Evolutionary conservation across 306 rosid genomes (phyloP).

Genomic region (Cucumis hystrix): DNA sequence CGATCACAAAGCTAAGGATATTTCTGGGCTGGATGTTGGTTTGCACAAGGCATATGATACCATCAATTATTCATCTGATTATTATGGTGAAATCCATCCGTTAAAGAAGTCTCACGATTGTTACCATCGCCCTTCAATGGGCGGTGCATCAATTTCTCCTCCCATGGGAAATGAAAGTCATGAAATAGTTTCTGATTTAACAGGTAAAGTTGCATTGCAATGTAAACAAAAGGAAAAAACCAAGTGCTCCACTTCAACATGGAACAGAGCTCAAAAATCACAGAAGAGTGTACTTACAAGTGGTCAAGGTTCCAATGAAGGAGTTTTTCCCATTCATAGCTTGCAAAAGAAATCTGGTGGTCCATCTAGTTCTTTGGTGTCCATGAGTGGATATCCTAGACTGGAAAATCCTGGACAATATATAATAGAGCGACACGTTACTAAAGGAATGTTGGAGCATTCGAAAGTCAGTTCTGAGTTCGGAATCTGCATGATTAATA

Average conservation of each 20-base stretch:
- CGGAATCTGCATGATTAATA: slow-evolving; percentile 42
- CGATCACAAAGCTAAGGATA: slow-evolving; percentile 43
- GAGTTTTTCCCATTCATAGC: slow-evolving; percentile 17
- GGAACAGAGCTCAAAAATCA: slow-evolving; percentile 26
- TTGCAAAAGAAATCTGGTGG: slow-evolving; percentile 15
- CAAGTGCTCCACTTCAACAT: slow-evolving; percentile 32
- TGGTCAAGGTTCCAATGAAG: slow-evolving; percentile 15
- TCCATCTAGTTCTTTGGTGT: slow-evolving; percentile 20
- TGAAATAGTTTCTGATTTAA: slow-evolving; percentile 24
- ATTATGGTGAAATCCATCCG: slow-evolving; percentile 29
- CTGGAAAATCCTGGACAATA: slow-evolving; percentile 25
- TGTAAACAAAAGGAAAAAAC: slow-evolving; percentile 43
- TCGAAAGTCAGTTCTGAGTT: slow-evolving; percentile 23
- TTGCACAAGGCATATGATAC: slow-evolving; percentile 33
- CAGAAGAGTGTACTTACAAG: slow-evolving; percentile 12
- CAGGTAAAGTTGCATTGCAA: slow-evolving; percentile 32
- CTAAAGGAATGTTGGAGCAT: slow-evolving; percentile 23
- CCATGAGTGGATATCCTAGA: slow-evolving; percentile 21
- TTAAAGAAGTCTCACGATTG: slow-evolving; percentile 42
- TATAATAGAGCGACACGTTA: slow-evolving; percentile 24
- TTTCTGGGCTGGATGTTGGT: slow-evolving; percentile 31
- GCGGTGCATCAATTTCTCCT: slow-evolving; percentile 47
- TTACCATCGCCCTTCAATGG: slow-evolving; percentile 34
- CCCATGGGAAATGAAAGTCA: slow-evolving; percentile 27
- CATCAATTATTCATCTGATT: slow-evolving; percentile 30